Evolutionary conservation across 2,329 filamentous ascomycete species (phyloP).

Genomic region (Chaetomiaceae sp.): DNA sequence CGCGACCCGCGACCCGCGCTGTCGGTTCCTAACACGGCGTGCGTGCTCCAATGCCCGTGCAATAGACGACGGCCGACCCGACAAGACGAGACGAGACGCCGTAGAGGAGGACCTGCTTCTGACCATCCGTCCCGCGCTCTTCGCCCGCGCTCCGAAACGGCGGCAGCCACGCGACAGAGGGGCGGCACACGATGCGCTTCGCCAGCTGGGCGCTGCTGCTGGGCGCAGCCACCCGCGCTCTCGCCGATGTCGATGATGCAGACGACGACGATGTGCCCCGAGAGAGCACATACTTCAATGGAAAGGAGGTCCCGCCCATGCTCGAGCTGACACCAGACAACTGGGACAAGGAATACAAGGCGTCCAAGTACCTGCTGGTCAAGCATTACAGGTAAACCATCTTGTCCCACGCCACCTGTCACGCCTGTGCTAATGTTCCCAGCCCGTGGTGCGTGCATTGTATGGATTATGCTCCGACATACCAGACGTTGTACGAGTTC

Average conservation of each 20-base stretch:
- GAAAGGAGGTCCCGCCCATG: slow-evolving; percentile 59
- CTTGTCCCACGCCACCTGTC: slow-evolving; percentile 8
- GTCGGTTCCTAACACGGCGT: slow-evolving; percentile 8
- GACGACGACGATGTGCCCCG: slow-evolving; percentile 34
- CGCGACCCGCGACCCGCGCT: background rate
- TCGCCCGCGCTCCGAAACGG: background rate
- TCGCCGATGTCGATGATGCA: slow-evolving; percentile 23
- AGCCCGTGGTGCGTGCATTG: slow-evolving; percentile 67
- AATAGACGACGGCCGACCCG: slow-evolving; percentile 1
- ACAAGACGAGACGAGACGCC: background rate
- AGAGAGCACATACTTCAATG: slow-evolving; percentile 58
- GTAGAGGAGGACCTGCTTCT: slow-evolving; percentile 1
- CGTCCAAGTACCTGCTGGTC: slow-evolving; percentile 47
- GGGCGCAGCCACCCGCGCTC: slow-evolving; percentile 38
- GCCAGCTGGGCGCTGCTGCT: slow-evolving; percentile 39
- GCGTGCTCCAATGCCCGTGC: no score
- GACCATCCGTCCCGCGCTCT: background rate
- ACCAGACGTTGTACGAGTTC: slow-evolving; percentile 90
- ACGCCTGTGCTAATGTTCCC: slow-evolving; percentile 23
- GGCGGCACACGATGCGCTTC: slow-evolving; percentile 12
- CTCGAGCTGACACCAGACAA: slow-evolving; percentile 52
- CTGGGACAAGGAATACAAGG: slow-evolving; percentile 51
- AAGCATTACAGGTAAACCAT: slow-evolving; percentile 62
- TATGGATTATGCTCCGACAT: slow-evolving; percentile 71
- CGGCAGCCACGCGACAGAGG: background rate